Base-by-base conservation (phyloP, 2,329 filamentous ascomycete species). In the Fusarium equiseti region DNA sequence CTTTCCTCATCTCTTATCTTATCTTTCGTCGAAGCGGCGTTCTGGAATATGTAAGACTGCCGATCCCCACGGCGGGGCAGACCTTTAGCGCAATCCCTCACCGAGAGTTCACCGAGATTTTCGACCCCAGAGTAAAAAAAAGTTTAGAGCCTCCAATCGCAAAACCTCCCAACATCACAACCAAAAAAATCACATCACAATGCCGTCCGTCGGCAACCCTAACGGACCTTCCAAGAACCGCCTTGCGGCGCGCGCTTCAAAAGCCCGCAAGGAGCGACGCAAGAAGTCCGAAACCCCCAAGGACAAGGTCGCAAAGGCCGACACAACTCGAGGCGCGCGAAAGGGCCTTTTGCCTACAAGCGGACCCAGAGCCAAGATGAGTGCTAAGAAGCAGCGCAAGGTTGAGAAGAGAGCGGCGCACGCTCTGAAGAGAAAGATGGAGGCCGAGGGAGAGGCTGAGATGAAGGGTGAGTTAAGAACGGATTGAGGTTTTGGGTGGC, bases 141-240 rank as follows among this genome's bases (percentile, higher is more conserved):
- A 49, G 42, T 44, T 62, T 13, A 16, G 63, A 49, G n/a, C 68
- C 11, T 59, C 38, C 48, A 26, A 43, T 61, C 63, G 70, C 52
- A 64, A 38, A 72, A 63, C 51, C 49, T 49, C 66, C 27, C 55
- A 63, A 51, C 50, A 45, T 49, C 31, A 63, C 50, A 48, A 50
- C 27, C 54, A 27, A 35, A 38, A 48, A 40, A 57, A 8, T 18
- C 40, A 38, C 53, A 22, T 26, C 53, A 75, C 59, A 68, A 88
- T 88, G 86, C 83, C 84, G 18, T 88, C 86, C 50, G 83, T 87
- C 73, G 85, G 86, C 70, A 89, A 88, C 80, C 87, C 87, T 75
- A 89, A 89, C 83, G 82, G 81, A 49, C 82, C 83, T 12, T 88
- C 85, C 56, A 84, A 84, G 75, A 88, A 87, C 82, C 84, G 86